Evolutionary conservation across 805 yeast genomes (phyloP), one percentile per base, ranked within the genome.

Genomic region (Starmerella sirachaensis): DNA sequence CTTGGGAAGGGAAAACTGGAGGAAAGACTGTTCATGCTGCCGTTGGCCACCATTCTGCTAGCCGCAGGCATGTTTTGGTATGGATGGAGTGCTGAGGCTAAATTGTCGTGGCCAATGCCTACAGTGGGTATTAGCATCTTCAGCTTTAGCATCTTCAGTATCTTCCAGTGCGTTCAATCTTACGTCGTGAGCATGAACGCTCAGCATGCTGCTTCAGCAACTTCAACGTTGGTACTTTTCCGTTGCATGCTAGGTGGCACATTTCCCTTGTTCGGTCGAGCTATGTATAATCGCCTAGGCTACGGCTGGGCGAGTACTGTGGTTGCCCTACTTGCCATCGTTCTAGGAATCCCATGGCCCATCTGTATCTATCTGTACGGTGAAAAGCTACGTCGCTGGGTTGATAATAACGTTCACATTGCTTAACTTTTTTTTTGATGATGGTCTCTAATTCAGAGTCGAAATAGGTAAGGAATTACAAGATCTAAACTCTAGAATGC

Each of bases 121-220:
- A 60, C 63, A 20, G 60, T 77, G 21, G 86, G 85, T 3, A 64
- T 74, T 13, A 68, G 62, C 4, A 58, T 78, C 18, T 76, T 75
- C 53, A 76, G 77, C 2, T 66, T 69, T 50, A 73, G 74, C 2
- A 56, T 76, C 28, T 68, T 74, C 40, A 70, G 75, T 5, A 74
- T 74, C 12, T 78, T 78, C 58, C 80, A 74, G 48, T 64, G 74
- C n/a, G 68, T 74, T 41, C 76, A 76, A 48, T 69, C 70, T 46
- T 80, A 80, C 50, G 60, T 80, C 47, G 77, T 80, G 33, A 85
- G 79, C 46, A 72, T 76, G 66, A 78, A 76, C 52, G 73, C 79
- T 20, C 61, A 70, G 38, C 75, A 68, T 48, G 72, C 84, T 0
- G 85, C 85, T 0, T 69, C 78, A n/a, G 69, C 78, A 0, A 66